Evolutionary conservation across 129 eudicot species (phyloP), one percentile per base, ranked within the genome.

Genomic region (Tagetes erecta): DNA sequence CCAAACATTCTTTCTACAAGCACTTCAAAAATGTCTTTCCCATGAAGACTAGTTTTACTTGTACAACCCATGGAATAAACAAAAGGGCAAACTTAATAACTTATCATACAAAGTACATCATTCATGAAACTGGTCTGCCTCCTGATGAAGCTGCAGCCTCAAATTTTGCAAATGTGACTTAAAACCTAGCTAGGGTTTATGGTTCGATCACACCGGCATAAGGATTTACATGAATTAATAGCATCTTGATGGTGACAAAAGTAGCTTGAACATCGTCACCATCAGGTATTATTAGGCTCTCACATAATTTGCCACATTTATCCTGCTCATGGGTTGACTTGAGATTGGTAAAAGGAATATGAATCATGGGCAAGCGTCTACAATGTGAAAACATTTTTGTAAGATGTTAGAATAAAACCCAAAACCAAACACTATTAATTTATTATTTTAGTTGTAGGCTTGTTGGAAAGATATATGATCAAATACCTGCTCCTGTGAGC

Each of bases 291-390:
- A 52, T 14, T 65, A 65, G 63, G 49, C 50, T 67, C 50, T 67
- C 60, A 39, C 49, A 31, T 31, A 3, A 76, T 41, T 0, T 78
- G 14, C 68, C 63, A 11, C 13, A 20, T 20, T 52, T 65, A 35
- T 58, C 60, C 39, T n/a, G 45, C 70, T 78, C 78, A 79, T 0
- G 39, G 44, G 9, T 65, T 11, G 68, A 27, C 45, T 66, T 37
- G 73, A n/a, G 85, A 74, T 58, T 76, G 79, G 63, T 84, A 52
- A 63, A 87, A 89, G 45, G 92, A 90, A 72, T 93, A 88, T 57
- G 98, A 80, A 83, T 93, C 98, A 33, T 93, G 98, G 8, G 98
- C 98, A 62, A 90, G 96, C 10, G 95, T 84, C 98, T 93, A 95
- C 90, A 86, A 58, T 65, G 59, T 59, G 30, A 65, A 51, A 74